A percentile compares a stretch with the other conserved stretches of the same genome.
Evolutionary conservation across 73 alveolate species (phyloP).

Genomic region (Symbiodinium natans): DNA sequence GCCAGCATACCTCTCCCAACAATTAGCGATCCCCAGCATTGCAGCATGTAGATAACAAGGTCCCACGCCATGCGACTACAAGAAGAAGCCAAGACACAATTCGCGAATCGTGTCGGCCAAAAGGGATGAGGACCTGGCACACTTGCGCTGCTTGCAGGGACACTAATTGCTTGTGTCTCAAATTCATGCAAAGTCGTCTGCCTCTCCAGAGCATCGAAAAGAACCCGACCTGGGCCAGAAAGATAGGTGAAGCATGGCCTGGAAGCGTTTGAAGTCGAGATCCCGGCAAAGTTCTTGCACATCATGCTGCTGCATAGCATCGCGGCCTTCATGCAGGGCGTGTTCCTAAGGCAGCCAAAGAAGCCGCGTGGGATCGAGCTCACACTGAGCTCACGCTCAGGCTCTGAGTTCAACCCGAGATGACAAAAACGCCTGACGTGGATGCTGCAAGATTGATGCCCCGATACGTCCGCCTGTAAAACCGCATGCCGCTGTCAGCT

Average conservation of each 20-base stretch:
- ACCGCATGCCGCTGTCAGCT: constrained; percentile 77
- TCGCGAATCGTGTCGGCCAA: constrained; percentile 59
- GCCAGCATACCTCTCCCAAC: constrained; percentile 59
- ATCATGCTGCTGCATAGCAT: constrained; percentile 83
- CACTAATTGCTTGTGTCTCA: background rate
- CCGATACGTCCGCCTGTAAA: constrained; percentile 19
- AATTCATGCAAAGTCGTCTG: background rate
- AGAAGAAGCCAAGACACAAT: background rate
- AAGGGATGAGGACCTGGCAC: constrained; percentile 46
- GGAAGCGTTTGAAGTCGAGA: too few relatives aligned
- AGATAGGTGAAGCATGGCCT: background rate
- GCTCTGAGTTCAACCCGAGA: too few relatives aligned
- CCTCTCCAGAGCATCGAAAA: constrained; percentile 78
- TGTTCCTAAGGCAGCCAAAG: too few relatives aligned
- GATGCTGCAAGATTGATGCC: too few relatives aligned
- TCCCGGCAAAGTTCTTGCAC: constrained; percentile 51
- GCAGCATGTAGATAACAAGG: background rate
- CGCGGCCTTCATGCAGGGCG: constrained; percentile 34
- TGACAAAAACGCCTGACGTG: too few relatives aligned
- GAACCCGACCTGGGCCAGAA: constrained; percentile 55
- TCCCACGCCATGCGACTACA: background rate
- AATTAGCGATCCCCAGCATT: background rate
- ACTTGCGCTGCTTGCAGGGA: background rate
- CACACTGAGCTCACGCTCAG: too few relatives aligned
- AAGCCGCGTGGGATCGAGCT: too few relatives aligned